Evolutionary conservation across 306 rosid genomes (phyloP).

Genomic region (Astragalus membranaceus): DNA sequence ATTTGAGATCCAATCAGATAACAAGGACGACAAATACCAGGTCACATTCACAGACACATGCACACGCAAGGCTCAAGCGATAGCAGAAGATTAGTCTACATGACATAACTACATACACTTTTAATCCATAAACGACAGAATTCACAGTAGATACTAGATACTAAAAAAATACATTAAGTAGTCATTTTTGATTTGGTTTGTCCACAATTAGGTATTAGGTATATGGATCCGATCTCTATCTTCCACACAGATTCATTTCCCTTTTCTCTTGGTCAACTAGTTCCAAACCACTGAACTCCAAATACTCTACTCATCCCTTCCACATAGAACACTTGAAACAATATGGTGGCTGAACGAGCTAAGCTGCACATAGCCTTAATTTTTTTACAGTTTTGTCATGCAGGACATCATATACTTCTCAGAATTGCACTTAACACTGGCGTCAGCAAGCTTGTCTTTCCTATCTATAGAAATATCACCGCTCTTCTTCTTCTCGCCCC

Average conservation of each 20-base stretch:
- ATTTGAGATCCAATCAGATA: too few relatives aligned
- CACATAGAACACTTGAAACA: not conserved
- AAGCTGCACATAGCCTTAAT: slow-evolving; percentile 44
- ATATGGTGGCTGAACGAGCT: slow-evolving; percentile 36
- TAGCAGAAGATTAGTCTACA: too few relatives aligned
- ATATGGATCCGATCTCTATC: slow-evolving; percentile 9
- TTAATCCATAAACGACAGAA: too few relatives aligned
- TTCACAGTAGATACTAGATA: not conserved
- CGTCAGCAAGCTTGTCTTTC: slow-evolving; percentile 54
- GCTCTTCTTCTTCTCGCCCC: slow-evolving; percentile 45
- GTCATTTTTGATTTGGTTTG: not conserved
- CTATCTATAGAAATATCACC: slow-evolving; percentile 47
- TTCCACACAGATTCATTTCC: not conserved
- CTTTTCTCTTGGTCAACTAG: slow-evolving; percentile 9
- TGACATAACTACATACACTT: too few relatives aligned
- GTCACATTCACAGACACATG: not conserved
- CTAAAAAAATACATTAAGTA: not conserved
- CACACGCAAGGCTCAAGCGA: too few relatives aligned
- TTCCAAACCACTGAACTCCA: too few relatives aligned
- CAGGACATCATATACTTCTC: slow-evolving; percentile 49
- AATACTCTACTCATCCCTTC: too few relatives aligned
- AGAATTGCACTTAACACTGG: slow-evolving; percentile 53
- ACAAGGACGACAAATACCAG: not conserved
- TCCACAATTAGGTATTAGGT: slow-evolving; percentile 13
- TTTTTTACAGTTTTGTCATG: slow-evolving; percentile 40